Evolutionary conservation across 2,329 filamentous ascomycete species (phyloP), one percentile per base, ranked within the genome.

Genomic region (Parasarocladium wereldwijsianum): DNA sequence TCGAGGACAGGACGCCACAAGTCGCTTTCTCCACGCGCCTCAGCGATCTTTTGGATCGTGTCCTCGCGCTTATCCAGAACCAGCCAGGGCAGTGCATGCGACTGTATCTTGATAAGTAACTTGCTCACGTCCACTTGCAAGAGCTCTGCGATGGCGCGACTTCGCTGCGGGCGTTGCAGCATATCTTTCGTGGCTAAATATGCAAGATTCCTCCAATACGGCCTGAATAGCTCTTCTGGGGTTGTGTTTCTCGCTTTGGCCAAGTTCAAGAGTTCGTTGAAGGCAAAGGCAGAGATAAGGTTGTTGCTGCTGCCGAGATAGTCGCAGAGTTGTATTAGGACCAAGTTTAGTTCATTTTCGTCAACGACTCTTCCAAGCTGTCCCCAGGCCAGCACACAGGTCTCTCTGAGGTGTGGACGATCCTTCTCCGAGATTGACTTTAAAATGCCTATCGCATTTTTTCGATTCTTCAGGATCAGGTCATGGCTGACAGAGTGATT

Each of bases 181-280:
- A 96, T 66, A 42, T 93, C 83, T 47, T 85, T 87, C 17, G 90
- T 77, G 3, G 83, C 76, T 29, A 76, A 69, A 35, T 87, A 78
- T 1, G 84, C 86, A 25, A 98, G 62, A 17, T 70, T 87, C 39
- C 74, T 72, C 86, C 87, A 96, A 50, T 85, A 96, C 1, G 87
- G 85, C 32, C 76, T 73, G 33, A 96, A 76, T 1, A 98, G 58
- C 11, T 74, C 70, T 17, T 67, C 64, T 2, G 76, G 66, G 2
- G 71, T 76, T 21, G 70, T 61, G 3, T 64, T 61, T 23, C 74
- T 66, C 27, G 64, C 58, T 30, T 76, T 67, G 2, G 85, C 79
- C 28, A 96, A 62, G 36, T 73, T 75, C 13, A 79, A 62, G 22
- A 93, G 58, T 52, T 93, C 86, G 39, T 80, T 79, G 48, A 85